These are phyloP conservation scores for Capsella rubella DNA, from an alignment of 441 rosid species.

Conservation along the genomic window DNA sequence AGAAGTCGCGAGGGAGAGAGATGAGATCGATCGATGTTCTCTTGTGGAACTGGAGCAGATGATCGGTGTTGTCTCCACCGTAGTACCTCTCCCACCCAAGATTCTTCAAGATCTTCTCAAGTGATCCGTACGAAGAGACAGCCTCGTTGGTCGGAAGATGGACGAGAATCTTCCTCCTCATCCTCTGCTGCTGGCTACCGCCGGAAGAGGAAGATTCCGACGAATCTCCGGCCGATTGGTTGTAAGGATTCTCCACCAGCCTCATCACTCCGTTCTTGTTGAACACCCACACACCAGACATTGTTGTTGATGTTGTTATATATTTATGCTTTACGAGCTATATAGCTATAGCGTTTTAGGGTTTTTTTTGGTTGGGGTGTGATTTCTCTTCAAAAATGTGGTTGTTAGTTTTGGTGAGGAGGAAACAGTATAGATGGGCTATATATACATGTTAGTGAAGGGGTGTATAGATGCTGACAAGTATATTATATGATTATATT, in stretches of 20 bases:
- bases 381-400: slow-evolving; percentile 19
- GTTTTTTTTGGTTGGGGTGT: background rate
- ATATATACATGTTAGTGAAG: slow-evolving; percentile 33
- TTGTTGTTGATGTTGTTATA: slow-evolving; percentile 42
- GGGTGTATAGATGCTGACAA: slow-evolving; percentile 29
- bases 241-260: slow-evolving; percentile 63
- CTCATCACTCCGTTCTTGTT: slow-evolving; percentile 50
- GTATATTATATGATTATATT: slow-evolving; percentile 25
- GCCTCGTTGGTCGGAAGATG: slow-evolving; percentile 71
- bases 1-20: slow-evolving; percentile 87
- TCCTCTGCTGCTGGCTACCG: slow-evolving; percentile 48
- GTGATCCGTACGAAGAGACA: slow-evolving; percentile 66
- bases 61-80: slow-evolving; percentile 58
- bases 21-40: slow-evolving; percentile 84
- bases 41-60: slow-evolving; percentile 81
- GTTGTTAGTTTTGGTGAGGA: slow-evolving; percentile 35
- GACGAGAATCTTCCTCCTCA: slow-evolving; percentile 69
- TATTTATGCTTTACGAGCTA: background rate
- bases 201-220: slow-evolving; percentile 58
- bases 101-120: slow-evolving; percentile 67
- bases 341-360: slow-evolving; percentile 3
- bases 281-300: slow-evolving; percentile 91
- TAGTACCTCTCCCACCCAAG: slow-evolving; percentile 97
- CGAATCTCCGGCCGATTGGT: slow-evolving; percentile 58
- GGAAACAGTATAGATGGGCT: slow-evolving; percentile 43